Conservation (phyloP, 345 rosid species). For the Alliaria petiolata region DNA sequence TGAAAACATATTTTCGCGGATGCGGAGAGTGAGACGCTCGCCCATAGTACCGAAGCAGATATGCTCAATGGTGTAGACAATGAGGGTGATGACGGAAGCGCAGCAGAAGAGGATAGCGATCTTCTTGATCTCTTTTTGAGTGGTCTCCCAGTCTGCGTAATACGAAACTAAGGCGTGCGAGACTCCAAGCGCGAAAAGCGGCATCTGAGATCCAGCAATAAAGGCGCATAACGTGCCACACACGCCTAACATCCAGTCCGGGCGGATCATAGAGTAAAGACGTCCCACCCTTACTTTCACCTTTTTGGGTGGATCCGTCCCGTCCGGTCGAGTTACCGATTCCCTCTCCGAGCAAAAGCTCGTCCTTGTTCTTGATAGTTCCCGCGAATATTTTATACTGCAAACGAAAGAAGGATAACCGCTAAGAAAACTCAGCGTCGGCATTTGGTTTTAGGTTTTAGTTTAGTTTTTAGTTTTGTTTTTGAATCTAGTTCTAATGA, state of each 20-base stretch:
- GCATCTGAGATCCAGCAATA: constrained; percentile 89
- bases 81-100: constrained; percentile 58
- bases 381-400: constrained; percentile 61
- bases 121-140: constrained; percentile 66
- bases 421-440: background rate
- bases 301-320: constrained; percentile 36
- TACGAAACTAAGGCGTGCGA: constrained; percentile 84
- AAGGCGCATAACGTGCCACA: constrained; percentile 68
- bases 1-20: constrained; percentile 77
- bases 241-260: constrained; percentile 85
- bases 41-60: constrained; percentile 85
- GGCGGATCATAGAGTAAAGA: constrained; percentile 74
- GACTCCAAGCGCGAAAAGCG: constrained; percentile 93
- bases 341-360: constrained; percentile 90
- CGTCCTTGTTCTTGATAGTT: constrained; percentile 59
- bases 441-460: background rate
- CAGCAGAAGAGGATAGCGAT: constrained; percentile 64
- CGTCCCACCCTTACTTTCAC: constrained; percentile 48
- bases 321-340: constrained; percentile 49
- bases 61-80: constrained; percentile 66
- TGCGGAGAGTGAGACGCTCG: constrained; percentile 87
- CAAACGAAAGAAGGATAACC: background rate
- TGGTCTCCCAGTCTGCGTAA: constrained; percentile 71
- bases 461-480: no score
- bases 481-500: background rate